A percentile compares a stretch with the other conserved stretches of the same genome.
These are phyloP conservation scores for Aureobasidium musti DNA, from an alignment of 2,329 filamentous ascomycete species.

Conservation along the genomic window DNA sequence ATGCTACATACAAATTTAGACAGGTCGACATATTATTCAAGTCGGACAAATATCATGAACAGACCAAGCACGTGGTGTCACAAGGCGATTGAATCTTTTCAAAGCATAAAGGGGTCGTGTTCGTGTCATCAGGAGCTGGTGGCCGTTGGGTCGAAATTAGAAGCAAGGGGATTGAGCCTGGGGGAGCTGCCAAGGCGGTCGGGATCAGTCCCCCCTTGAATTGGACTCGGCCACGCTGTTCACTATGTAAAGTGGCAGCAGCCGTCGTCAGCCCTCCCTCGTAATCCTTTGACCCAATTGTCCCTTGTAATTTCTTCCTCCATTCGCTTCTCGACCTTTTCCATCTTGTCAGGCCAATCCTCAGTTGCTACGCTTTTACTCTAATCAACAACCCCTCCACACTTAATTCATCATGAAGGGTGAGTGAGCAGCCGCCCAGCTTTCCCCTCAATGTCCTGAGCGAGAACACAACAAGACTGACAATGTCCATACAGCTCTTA, in stretches of 20 bases:
- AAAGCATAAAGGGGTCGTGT: slow-evolving; percentile 4
- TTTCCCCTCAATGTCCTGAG: neutral
- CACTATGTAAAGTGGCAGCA: slow-evolving; percentile 9
- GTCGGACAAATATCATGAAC: neutral
- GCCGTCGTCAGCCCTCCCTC: slow-evolving; percentile 24
- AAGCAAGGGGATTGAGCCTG: slow-evolving; percentile 14
- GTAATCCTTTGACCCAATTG: slow-evolving; percentile 3
- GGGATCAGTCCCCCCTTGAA: neutral
- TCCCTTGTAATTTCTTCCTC: slow-evolving; percentile 12
- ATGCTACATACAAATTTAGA: slow-evolving; percentile 27
- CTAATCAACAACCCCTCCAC: slow-evolving; percentile 12
- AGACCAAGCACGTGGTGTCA: neutral
- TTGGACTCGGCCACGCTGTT: slow-evolving; percentile 19
- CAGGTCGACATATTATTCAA: neutral
- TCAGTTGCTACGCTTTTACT: neutral
- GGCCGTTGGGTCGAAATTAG: slow-evolving; percentile 24
- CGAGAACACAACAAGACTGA: slow-evolving; percentile 30
- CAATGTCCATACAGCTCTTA: slow-evolving; percentile 68
- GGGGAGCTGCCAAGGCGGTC: slow-evolving; percentile 1
- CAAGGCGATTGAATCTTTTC: too few species aligned
- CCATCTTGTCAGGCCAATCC: neutral
- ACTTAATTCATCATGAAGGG: slow-evolving; percentile 29
- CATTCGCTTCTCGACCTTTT: slow-evolving; percentile 8
- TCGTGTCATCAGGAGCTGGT: slow-evolving; percentile 22
- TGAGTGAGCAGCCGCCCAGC: slow-evolving; percentile 10